phyloP scores from a whole-genome alignment of 1,139 yeast genomes.

The Lipomyces yarrowii region DNA sequence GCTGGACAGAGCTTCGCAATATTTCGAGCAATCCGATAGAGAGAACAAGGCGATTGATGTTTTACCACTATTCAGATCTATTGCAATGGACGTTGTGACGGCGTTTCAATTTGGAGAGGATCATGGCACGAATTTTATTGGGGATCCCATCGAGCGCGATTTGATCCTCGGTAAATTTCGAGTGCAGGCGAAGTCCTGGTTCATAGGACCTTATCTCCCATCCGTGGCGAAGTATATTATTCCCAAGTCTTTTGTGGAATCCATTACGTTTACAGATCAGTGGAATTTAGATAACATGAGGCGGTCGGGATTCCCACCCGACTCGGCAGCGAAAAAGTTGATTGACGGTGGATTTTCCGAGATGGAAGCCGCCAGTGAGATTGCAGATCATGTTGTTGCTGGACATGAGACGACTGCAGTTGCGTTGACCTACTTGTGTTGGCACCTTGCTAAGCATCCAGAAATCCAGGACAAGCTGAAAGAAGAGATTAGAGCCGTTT shows the following conservation, averaged over 20 bases:
- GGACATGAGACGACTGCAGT: conserved; percentile 81
- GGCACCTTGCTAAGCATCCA: conserved; percentile 58
- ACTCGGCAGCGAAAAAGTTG: conserved; percentile 43
- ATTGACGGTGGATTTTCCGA: conserved; percentile 38
- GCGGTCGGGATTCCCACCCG: conserved; percentile 31
- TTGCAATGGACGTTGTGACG: conserved; percentile 73
- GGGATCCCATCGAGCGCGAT: conserved; percentile 46
- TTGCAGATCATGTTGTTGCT: conserved; percentile 59
- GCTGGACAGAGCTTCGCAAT: background rate
- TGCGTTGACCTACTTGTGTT: conserved; percentile 60
- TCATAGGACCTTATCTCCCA: conserved; percentile 70
- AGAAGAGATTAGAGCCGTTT: conserved; percentile 46
- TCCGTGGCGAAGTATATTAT: conserved; percentile 56
- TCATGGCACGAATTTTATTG: conserved; percentile 47
- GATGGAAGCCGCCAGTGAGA: conserved; percentile 49
- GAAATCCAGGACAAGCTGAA: conserved; percentile 50
- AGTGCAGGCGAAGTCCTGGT: conserved; percentile 43
- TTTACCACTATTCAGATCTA: conserved; percentile 62
- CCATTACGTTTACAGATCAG: conserved; percentile 46
- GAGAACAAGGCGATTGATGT: conserved; percentile 50
- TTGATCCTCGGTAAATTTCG: conserved; percentile 45
- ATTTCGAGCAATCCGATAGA: conserved; percentile 30
- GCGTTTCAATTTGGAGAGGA: conserved; percentile 60
- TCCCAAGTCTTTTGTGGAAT: conserved; percentile 33
- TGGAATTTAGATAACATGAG: conserved; percentile 57